phyloP scores from a whole-genome alignment of 257 asterid genomes.

The Agastache rugosa region DNA sequence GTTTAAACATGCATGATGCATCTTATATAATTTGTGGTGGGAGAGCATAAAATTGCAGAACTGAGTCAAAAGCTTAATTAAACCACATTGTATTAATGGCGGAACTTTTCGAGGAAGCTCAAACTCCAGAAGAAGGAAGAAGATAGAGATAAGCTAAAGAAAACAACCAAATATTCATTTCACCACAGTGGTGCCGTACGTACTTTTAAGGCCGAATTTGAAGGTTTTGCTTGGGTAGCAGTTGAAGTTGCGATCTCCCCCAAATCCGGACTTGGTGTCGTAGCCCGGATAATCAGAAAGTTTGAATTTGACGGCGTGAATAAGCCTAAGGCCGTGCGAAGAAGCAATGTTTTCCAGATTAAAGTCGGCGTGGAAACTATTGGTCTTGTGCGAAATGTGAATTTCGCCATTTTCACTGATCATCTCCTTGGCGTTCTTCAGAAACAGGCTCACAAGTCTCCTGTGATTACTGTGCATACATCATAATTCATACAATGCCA shows the following conservation, averaged over 20 bases:
- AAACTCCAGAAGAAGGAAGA: no score
- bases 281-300: constrained; percentile 44
- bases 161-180: no score
- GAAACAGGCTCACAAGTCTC: constrained; percentile 41
- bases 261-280: constrained; percentile 44
- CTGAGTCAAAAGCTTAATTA: no score
- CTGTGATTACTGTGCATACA: not conserved
- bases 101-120: no score
- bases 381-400: constrained; percentile 53
- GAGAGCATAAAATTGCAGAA: no score
- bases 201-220: constrained; percentile 35
- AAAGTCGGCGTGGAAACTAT: constrained; percentile 33
- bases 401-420: constrained; percentile 42
- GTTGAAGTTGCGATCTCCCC: constrained; percentile 37
- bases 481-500: no score
- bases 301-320: constrained; percentile 30
- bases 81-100: no score
- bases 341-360: constrained; percentile 35
- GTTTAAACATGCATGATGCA: no score
- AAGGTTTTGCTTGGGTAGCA: constrained; percentile 48
- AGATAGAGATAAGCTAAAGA: no score
- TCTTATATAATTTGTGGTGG: no score
- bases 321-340: constrained; percentile 30
- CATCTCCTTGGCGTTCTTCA: constrained; percentile 47
- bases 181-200: not conserved